Evolutionary conservation across 805 yeast species (phyloP).

Genomic region (Naumovozyma baii): DNA sequence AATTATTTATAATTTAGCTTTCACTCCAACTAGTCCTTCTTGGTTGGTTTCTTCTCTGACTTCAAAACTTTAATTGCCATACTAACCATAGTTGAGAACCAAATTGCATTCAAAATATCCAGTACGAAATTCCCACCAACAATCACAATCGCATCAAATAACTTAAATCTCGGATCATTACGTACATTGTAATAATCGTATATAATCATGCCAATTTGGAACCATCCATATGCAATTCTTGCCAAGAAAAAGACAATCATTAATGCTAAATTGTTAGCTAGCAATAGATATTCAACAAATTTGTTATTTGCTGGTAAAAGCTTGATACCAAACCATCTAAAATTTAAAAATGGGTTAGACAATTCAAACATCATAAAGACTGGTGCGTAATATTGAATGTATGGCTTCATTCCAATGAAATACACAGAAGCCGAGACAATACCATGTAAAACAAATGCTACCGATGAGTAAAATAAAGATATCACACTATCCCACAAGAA

Average conservation of each 20-base stretch:
- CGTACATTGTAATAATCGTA: constrained; percentile 38
- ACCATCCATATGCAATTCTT: constrained; percentile 76
- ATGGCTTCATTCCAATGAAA: constrained; percentile 54
- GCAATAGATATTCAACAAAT: constrained; percentile 47
- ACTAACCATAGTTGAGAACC: constrained; percentile 73
- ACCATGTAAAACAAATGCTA: constrained; percentile 63
- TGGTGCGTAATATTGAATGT: constrained; percentile 68
- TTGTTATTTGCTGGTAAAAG: constrained; percentile 15
- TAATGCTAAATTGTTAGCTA: constrained; percentile 39
- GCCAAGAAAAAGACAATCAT: constrained; percentile 58
- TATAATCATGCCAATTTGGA: constrained; percentile 45
- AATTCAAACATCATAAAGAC: constrained; percentile 73
- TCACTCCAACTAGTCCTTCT: background rate
- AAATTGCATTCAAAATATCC: constrained; percentile 55
- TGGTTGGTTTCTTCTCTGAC: constrained; percentile 1
- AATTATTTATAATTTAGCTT: background rate
- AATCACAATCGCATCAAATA: constrained; percentile 29
- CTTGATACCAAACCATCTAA: constrained; percentile 67
- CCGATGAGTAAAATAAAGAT: constrained; percentile 49
- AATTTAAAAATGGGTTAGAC: constrained; percentile 81
- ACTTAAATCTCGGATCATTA: constrained; percentile 37
- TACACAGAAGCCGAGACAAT: constrained; percentile 67
- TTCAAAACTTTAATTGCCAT: constrained; percentile 40
- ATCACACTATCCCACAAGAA: constrained; percentile 75
- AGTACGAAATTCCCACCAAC: constrained; percentile 47